Evolutionary conservation across 495 filamentous ascomycete genomes (phyloP), one percentile per base, ranked within the genome.

Genomic region (Letharia lupina): DNA sequence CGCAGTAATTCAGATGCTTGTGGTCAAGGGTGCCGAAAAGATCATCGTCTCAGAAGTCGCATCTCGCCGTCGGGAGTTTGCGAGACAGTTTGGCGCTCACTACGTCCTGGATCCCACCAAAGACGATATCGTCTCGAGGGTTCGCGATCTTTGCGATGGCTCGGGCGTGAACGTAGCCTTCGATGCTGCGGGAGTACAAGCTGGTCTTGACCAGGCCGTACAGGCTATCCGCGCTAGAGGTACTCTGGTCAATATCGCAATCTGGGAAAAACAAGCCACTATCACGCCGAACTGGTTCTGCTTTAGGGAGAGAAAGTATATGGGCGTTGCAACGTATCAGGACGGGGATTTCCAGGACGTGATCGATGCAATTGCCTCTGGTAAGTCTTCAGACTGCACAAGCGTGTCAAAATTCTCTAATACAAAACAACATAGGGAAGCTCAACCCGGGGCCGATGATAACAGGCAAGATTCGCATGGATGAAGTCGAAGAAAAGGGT

Each of bases 171-270:
- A 86, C 70, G 74, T 87, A 16, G 78, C 79, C 0, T 87, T 83
- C 70, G 84, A 87, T 65, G 78, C 79, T n/a, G 83, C 86, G 3
- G 85, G 84, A 11, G 83, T 86, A 45, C 79, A 81, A 65, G 72
- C 70, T 7, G 82, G 77, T 12, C 71, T 88, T 5, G 75, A 82
- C 45, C 73, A 75, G 54, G 82, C 80, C 3, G 76, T 84, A 56
- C 70, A 76, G 50, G 77, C 82, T 0, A 72, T 82, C 37, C 75
- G 82, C 15, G 77, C 77, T 2, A 72, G 80, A 50, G 85, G 86
- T 6, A 85, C 83, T 0, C 76, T 86, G 39, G 80, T 87, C 15
- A 87, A 87, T 65, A 80, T 87, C 52, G 83, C 85, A 1, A 78
- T 87, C 28, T 87, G 85, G 85, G 84, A 85, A 69, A 81, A 81